Percentiles rank a stretch among this genome's conserved stretches.
These are phyloP conservation scores for Calonectria honghensis DNA, from an alignment of 2,329 filamentous ascomycete species.

Conservation along the genomic window DNA sequence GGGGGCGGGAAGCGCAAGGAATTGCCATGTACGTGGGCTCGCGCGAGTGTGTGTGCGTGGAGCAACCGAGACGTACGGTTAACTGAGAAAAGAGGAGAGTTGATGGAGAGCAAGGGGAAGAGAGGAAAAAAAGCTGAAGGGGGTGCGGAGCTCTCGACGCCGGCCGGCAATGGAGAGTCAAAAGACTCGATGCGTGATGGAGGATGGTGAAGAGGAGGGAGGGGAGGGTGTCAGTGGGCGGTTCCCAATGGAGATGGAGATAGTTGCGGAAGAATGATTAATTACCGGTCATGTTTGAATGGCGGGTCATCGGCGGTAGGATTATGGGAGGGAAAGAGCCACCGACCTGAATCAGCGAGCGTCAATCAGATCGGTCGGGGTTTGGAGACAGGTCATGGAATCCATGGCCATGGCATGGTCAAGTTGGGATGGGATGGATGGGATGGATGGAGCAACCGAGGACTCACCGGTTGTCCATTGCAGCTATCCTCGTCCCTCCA, in stretches of 20 bases:
- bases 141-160: constrained; percentile 33
- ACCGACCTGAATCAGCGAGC: constrained; percentile 24
- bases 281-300: constrained; percentile 24
- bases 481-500: constrained; percentile 22
- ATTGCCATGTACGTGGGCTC: constrained; percentile 22
- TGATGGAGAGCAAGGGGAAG: background rate
- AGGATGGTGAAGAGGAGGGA: constrained; percentile 22
- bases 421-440: constrained; percentile 12
- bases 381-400: constrained; percentile 25
- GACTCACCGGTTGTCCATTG: constrained; percentile 36
- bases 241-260: constrained; percentile 29
- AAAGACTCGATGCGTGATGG: constrained; percentile 30
- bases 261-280: constrained; percentile 31
- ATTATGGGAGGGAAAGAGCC: constrained; percentile 13
- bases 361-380: constrained; percentile 31
- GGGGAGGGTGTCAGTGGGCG: constrained; percentile 28
- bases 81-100: constrained; percentile 34
- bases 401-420: constrained; percentile 16
- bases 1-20: constrained; percentile 37
- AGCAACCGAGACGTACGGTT: constrained; percentile 20
- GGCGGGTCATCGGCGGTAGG: constrained; percentile 22
- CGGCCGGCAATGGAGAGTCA: constrained; percentile 34
- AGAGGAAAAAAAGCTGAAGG: constrained; percentile 8
- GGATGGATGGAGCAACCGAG: constrained; percentile 23
- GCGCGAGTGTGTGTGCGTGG: constrained; percentile 26